Percentiles rank a stretch among this genome's conserved stretches.
Evolutionary conservation across 805 yeast species (phyloP).

Genomic region (Starmerella apis): DNA sequence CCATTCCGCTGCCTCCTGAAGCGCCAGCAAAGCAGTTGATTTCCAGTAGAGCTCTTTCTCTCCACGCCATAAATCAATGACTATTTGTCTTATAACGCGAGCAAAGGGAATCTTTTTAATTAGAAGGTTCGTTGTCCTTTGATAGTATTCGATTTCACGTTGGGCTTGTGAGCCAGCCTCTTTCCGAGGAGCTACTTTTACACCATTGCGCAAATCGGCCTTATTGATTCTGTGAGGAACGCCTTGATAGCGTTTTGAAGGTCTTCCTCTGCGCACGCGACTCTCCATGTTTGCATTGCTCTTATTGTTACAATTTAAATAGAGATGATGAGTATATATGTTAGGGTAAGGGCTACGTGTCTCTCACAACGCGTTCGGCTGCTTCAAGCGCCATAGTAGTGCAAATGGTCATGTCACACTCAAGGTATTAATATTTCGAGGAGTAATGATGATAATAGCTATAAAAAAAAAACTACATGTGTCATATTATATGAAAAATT

Average conservation of each 20-base stretch:
- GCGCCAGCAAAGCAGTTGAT: conserved; percentile 93
- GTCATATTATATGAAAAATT: too few species aligned
- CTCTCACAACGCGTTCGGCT: too few species aligned
- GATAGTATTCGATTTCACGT: conserved; percentile 96
- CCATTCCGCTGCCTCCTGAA: conserved; percentile 98
- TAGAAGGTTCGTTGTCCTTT: conserved; percentile 87
- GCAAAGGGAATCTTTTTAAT: conserved; percentile 96
- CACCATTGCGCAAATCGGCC: not conserved
- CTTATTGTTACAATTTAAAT: not conserved
- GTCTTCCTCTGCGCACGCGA: not conserved
- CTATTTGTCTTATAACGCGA: conserved; percentile 90
- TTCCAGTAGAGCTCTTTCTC: conserved; percentile 84
- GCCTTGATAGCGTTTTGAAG: not conserved
- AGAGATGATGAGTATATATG: not conserved
- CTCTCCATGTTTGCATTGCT: conserved; percentile 9
- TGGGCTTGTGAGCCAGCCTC: conserved; percentile 41
- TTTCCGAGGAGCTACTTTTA: conserved; percentile 1
- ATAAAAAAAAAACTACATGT: too few species aligned
- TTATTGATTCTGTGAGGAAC: not conserved
- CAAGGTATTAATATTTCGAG: too few species aligned
- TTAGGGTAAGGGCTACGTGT: too few species aligned
- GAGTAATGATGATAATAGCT: too few species aligned
- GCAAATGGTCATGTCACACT: too few species aligned
- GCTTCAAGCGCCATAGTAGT: too few species aligned
- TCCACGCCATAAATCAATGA: conserved; percentile 59